Percentiles rank a stretch among this genome's conserved stretches.
Evolutionary conservation across 192 early-diverging fungal genomes (phyloP).

Genomic region (Paraglomus occultum): DNA sequence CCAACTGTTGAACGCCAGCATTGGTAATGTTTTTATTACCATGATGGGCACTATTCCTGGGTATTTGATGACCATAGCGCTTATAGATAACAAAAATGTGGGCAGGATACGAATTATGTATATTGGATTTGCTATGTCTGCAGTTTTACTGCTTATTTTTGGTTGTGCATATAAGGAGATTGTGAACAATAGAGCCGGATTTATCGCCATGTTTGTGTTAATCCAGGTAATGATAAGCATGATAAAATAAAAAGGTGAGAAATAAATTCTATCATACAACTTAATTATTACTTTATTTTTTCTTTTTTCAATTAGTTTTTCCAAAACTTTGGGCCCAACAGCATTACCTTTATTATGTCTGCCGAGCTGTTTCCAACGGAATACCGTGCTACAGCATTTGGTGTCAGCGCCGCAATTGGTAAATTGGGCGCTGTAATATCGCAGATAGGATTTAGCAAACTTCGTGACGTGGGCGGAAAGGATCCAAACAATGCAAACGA

Average conservation of each 20-base stretch:
- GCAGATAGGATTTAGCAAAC: slow-evolving; percentile 67
- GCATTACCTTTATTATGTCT: slow-evolving; percentile 83
- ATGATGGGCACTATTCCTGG: slow-evolving; percentile 81
- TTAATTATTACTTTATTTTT: slow-evolving; percentile 58
- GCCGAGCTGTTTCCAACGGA: slow-evolving; percentile 80
- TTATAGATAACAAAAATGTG: slow-evolving; percentile 61
- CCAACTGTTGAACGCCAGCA: slow-evolving; percentile 62
- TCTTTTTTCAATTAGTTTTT: slow-evolving; percentile 71
- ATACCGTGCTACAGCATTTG: slow-evolving; percentile 72
- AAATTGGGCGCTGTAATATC: slow-evolving; percentile 74
- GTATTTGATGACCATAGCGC: slow-evolving; percentile 83
- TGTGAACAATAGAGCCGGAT: slow-evolving; percentile 48
- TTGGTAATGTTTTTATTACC: slow-evolving; percentile 90
- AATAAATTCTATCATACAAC: too few species aligned
- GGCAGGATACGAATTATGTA: slow-evolving; percentile 90
- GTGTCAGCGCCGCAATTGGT: slow-evolving; percentile 72
- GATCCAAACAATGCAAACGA: slow-evolving; percentile 34
- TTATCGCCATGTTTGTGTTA: slow-evolving; percentile 33
- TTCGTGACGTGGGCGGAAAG: slow-evolving; percentile 64
- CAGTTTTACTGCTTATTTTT: slow-evolving; percentile 68
- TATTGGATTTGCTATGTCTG: slow-evolving; percentile 75
- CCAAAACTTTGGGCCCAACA: slow-evolving; percentile 95
- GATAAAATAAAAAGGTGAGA: neutral
- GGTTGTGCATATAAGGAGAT: slow-evolving; percentile 63
- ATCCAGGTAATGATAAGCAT: too few species aligned